Evolutionary conservation across 345 rosid species (phyloP), one percentile per base, ranked within the genome.

Genomic region (Microcos paniculata): DNA sequence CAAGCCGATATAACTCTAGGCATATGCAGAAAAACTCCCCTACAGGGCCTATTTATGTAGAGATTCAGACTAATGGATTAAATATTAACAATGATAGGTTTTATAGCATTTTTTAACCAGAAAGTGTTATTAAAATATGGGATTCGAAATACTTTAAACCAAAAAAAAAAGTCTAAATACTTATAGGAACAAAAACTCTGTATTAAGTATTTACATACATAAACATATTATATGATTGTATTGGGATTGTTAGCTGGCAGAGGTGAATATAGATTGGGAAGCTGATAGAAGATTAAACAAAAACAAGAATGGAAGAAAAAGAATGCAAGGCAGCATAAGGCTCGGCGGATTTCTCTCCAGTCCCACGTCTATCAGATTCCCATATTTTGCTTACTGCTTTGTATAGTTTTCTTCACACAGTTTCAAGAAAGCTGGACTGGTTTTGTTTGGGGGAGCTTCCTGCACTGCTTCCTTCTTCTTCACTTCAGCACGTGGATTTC

Each of bases 191-290:
- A 40, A 55, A 70, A 53, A 58, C 31, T 51, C 19, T 58, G 43
- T 8, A 66, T 45, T 46, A 67, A 67, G 9, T 67, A 24, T 24
- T 15, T 74, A 43, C 40, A 35, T 51, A 70, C 8, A 72, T 72
- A 72, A 26, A 13, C 4, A 42, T n/a, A 77, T 66, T 61, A 64
- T 40, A 33, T 70, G 40, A 30, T 49, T 78, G 80, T 35, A 81
- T 81, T 51, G 87, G 84, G 82, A 84, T 78, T 82, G 88, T 82
- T 81, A 77, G 89, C 89, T 89, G 90, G 89, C 87, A 77, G 72
- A 66, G 75, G 56, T 71, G 66, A 30, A 59, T 58, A 75, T 78
- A 71, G 24, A 77, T 19, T 52, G 65, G 42, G 55, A 38, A 71
- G 72, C 10, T 33, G 49, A 38, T 53, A 33, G 3, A 56, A 63